Conservation (phyloP, 352 stramenopile species). For the Globisporangium iwayamae region DNA sequence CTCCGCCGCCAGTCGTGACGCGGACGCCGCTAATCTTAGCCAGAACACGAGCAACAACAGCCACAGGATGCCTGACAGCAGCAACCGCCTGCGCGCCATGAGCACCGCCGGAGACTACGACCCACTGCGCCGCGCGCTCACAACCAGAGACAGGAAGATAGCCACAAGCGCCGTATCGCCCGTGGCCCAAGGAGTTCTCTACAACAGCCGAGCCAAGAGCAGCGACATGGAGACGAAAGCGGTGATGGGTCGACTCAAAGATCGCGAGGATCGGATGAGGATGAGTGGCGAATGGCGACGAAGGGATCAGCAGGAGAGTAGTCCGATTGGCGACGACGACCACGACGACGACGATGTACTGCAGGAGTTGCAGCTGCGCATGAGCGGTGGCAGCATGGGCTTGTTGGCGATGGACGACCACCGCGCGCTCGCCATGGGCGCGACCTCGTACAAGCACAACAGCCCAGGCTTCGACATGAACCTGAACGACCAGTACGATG, state of each 20-base stretch:
- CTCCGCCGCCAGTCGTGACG: constrained; percentile 2
- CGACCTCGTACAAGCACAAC: neutral
- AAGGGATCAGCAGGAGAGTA: neutral
- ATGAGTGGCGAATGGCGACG: neutral
- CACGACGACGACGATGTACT: neutral
- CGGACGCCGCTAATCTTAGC: neutral
- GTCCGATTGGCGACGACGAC: neutral
- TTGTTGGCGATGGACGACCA: neutral
- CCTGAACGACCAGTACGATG: neutral
- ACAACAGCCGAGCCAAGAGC: neutral
- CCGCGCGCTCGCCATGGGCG: neutral
- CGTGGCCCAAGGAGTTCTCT: neutral
- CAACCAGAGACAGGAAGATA: neutral
- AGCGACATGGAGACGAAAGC: constrained; percentile 7
- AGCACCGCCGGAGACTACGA: neutral
- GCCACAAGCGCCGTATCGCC: neutral
- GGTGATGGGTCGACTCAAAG: constrained; percentile 13
- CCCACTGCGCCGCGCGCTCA: constrained; percentile 4
- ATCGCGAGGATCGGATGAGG: neutral
- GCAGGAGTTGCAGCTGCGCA: constrained; percentile 5
- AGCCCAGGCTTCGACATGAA: neutral
- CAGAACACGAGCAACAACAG: neutral
- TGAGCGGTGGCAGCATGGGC: neutral
- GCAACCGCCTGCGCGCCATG: neutral
- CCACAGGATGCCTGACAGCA: too few relatives aligned